A percentile compares a stretch with the other conserved stretches of the same genome.
These are phyloP conservation scores for Atalantia buxifolia DNA, from an alignment of 345 rosid genomes.

Conservation along the genomic window DNA sequence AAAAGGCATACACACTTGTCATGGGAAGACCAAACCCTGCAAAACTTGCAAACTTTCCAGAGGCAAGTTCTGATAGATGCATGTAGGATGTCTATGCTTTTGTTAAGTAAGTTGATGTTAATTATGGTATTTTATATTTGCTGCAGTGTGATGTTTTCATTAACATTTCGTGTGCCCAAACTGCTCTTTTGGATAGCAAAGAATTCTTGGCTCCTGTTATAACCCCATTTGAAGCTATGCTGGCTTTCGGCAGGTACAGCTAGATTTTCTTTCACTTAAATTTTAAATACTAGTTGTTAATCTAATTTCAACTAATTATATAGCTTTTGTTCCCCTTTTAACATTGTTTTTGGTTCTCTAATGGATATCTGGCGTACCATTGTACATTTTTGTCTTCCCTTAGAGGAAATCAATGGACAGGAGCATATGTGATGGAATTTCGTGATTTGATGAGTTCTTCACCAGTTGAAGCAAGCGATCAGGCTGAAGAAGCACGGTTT, in stretches of 20 bases:
- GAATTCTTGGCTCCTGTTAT: conserved; percentile 90
- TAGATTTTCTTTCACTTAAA: not conserved
- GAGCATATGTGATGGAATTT: conserved; percentile 75
- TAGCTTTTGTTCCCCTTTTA: not conserved
- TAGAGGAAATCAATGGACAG: conserved; percentile 93
- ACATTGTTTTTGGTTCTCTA: not conserved
- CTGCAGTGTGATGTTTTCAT: conserved; percentile 83
- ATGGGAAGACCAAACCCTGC: conserved; percentile 96
- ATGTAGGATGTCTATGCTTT: not conserved
- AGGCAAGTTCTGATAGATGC: conserved; percentile 39
- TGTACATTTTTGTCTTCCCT: conserved; percentile 1
- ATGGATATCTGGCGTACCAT: not conserved
- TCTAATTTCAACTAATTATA: not conserved
- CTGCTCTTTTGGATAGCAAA: conserved; percentile 90
- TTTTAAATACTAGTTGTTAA: not conserved
- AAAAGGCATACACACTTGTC: conserved; percentile 80
- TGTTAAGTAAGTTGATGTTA: conserved; percentile 7
- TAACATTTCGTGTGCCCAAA: conserved; percentile 85
- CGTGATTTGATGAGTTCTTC: conserved; percentile 55
- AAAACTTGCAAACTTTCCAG: conserved; percentile 94
- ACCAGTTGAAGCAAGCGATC: conserved; percentile 33
- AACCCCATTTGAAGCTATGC: conserved; percentile 86
- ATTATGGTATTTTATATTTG: conserved; percentile 9
- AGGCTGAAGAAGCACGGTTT: conserved; percentile 79
- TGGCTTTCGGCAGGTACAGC: conserved; percentile 80